phyloP scores from a whole-genome alignment of 2,329 filamentous ascomycete species.

The Exophiala sp. region DNA sequence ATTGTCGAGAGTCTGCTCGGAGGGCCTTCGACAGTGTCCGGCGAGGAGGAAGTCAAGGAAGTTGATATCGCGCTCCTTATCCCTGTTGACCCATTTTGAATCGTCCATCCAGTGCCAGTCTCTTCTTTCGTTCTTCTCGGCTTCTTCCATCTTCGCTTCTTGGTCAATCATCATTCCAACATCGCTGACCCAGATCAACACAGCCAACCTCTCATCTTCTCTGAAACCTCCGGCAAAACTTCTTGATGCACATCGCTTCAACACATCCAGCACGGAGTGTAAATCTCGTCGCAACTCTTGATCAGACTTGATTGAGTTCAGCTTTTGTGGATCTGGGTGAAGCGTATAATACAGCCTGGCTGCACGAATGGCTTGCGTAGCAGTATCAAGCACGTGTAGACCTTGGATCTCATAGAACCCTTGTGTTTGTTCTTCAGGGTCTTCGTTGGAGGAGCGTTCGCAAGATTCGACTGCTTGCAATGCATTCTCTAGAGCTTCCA shows the following conservation, averaged over 20 bases:
- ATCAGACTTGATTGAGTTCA: slow-evolving; percentile 85
- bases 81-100: slow-evolving; percentile 64
- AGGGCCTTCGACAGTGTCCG: slow-evolving; percentile 14
- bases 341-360: slow-evolving; percentile 96
- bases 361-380: slow-evolving; percentile 90
- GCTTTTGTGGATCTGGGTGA: slow-evolving; percentile 78
- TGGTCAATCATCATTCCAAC: slow-evolving; percentile 72
- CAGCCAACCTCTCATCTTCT: slow-evolving; percentile 70
- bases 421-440: slow-evolving; percentile 48
- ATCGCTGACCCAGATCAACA: slow-evolving; percentile 73
- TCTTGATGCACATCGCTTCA: slow-evolving; percentile 86
- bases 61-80: slow-evolving; percentile 73
- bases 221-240: slow-evolving; percentile 81
- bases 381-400: slow-evolving; percentile 85
- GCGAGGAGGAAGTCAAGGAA: slow-evolving; percentile 70
- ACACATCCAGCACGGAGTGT: slow-evolving; percentile 78
- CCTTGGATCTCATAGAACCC: slow-evolving; percentile 86
- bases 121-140: slow-evolving; percentile 67
- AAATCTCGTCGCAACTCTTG: slow-evolving; percentile 79
- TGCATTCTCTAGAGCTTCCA: slow-evolving; percentile 66
- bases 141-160: slow-evolving; percentile 73
- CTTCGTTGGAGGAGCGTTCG: slow-evolving; percentile 33
- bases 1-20: slow-evolving; percentile 17
- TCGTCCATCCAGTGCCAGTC: slow-evolving; percentile 73
- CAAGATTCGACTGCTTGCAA: slow-evolving; percentile 57